Percentiles rank a stretch among this genome's conserved stretches.
Evolutionary conservation across 2,329 filamentous ascomycete genomes (phyloP).

Genomic region (Curvularia hawaiiensis): DNA sequence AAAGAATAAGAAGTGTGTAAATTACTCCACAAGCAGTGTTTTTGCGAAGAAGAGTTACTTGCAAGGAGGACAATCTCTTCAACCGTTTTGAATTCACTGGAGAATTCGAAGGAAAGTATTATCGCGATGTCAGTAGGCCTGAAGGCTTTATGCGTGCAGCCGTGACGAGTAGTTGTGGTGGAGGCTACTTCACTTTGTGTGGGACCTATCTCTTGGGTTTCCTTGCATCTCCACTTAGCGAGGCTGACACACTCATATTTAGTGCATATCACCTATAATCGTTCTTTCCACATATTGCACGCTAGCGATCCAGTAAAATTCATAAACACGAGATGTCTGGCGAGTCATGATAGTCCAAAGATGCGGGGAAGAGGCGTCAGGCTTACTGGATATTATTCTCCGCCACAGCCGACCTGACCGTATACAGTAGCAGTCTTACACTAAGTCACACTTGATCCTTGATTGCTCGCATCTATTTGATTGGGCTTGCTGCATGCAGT

Average conservation of each 20-base stretch:
- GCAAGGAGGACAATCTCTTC: no score
- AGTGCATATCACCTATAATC: neutral
- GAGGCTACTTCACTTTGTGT: neutral
- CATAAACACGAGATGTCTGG: neutral
- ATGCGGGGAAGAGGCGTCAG: constrained; percentile 29
- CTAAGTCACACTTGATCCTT: constrained; percentile 5
- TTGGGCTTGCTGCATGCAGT: neutral
- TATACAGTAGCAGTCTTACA: neutral
- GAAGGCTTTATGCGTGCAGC: neutral
- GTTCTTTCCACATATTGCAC: no score
- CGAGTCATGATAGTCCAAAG: constrained; percentile 32
- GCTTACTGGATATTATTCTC: constrained; percentile 36
- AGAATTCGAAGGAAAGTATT: neutral
- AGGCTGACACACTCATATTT: neutral
- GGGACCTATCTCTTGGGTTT: neutral
- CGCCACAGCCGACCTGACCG: constrained; percentile 15
- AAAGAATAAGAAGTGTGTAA: neutral
- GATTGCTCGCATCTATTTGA: neutral
- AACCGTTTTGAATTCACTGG: neutral
- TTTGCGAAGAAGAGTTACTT: neutral
- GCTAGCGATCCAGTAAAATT: neutral
- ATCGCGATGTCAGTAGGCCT: neutral
- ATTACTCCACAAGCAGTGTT: neutral
- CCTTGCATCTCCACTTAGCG: neutral
- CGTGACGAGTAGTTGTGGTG: neutral